Conservation (phyloP, 371 early-diverging fungal species). For the Apophysomyces variabilis region DNA sequence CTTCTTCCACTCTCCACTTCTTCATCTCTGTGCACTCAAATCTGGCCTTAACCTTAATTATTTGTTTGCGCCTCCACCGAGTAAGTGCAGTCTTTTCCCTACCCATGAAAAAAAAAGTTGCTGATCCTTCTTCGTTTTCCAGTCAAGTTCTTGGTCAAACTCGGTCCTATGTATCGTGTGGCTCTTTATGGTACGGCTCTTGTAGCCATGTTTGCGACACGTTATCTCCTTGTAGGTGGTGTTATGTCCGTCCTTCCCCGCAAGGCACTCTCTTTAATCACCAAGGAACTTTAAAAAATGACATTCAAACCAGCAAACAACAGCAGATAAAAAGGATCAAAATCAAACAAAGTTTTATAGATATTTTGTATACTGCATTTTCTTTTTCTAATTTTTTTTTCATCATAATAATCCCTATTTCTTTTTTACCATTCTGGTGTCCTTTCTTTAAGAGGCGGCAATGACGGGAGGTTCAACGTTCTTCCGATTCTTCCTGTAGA, state of each 20-base stretch:
- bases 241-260: slow-evolving; percentile 27
- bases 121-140: background rate
- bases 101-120: too few species aligned
- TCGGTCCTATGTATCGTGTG: slow-evolving; percentile 47
- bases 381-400: background rate
- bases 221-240: slow-evolving; percentile 27
- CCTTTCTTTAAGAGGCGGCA: background rate
- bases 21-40: slow-evolving; percentile 56
- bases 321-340: too few species aligned
- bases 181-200: slow-evolving; percentile 41
- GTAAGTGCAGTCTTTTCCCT: slow-evolving; percentile 28
- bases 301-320: too few species aligned
- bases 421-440: background rate
- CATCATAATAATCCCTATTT: background rate
- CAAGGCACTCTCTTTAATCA: slow-evolving; percentile 14
- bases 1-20: slow-evolving; percentile 59
- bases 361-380: slow-evolving; percentile 5
- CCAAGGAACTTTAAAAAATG: background rate
- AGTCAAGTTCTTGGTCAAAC: slow-evolving; percentile 45
- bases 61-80: slow-evolving; percentile 61
- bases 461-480: slow-evolving; percentile 22
- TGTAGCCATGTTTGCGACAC: slow-evolving; percentile 32
- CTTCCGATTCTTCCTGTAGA: slow-evolving; percentile 65
- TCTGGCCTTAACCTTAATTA: slow-evolving; percentile 66
- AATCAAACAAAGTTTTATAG: background rate